phyloP scores from a whole-genome alignment of 164 flowering plant species.

The Echeveria elegans region DNA sequence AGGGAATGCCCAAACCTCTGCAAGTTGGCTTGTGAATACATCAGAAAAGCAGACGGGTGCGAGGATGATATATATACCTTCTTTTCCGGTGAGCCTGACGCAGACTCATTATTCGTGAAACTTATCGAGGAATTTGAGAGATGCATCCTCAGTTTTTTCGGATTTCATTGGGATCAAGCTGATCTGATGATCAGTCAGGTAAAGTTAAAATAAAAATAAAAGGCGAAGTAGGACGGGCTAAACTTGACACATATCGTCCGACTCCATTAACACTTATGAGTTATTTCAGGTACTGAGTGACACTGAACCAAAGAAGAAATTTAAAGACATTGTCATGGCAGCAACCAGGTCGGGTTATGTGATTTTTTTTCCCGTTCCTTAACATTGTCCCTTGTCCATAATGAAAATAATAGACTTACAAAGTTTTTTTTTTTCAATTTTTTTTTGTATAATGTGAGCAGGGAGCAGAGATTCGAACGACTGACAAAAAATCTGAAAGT shows the following conservation, averaged over 20 bases:
- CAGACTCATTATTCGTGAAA: conserved; percentile 14
- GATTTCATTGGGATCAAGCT: conserved; percentile 29
- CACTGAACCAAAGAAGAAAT: conserved; percentile 33
- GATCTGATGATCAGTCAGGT: conserved; percentile 39
- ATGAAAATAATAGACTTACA: too few species aligned
- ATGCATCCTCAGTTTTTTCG: conserved; percentile 18
- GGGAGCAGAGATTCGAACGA: conserved; percentile 40
- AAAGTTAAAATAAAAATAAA: neutral
- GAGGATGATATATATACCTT: conserved; percentile 34
- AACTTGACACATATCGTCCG: neutral
- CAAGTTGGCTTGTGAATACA: conserved; percentile 34
- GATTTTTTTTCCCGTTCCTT: too few species aligned
- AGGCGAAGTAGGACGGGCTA: too few species aligned
- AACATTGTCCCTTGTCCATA: too few species aligned
- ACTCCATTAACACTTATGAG: too few species aligned
- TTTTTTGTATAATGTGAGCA: neutral
- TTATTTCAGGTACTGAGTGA: conserved; percentile 28
- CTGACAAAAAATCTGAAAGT: conserved; percentile 35
- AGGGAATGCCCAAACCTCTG: conserved; percentile 31
- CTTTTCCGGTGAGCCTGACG: conserved; percentile 24
- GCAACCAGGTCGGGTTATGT: conserved; percentile 29
- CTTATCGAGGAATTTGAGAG: conserved; percentile 20
- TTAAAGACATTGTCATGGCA: conserved; percentile 34
- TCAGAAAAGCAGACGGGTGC: conserved; percentile 25
- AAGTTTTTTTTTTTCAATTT: too few species aligned